phyloP scores from a whole-genome alignment of 768 basidiomycete genomes.

The Serendipita sp. region DNA sequence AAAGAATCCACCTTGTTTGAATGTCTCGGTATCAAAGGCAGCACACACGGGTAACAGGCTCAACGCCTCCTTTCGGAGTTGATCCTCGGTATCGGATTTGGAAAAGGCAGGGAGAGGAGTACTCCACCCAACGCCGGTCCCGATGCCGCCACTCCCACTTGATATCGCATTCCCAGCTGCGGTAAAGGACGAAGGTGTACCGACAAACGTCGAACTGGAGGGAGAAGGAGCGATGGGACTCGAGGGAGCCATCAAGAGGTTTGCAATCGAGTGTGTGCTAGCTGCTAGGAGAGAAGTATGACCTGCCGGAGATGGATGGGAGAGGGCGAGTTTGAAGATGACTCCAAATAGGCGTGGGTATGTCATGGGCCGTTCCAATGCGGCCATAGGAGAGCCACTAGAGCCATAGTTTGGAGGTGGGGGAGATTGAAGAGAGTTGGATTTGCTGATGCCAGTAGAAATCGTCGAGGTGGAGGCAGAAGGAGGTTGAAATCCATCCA shows the following conservation, averaged over 20 bases:
- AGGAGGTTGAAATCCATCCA: too few relatives aligned
- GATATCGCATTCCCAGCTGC: background rate
- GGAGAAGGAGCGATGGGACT: background rate
- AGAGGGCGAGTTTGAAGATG: background rate
- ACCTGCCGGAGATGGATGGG: background rate
- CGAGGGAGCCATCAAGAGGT: background rate
- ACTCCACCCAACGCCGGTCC: background rate
- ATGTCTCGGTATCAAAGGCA: background rate
- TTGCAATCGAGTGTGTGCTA: background rate
- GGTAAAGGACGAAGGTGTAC: background rate
- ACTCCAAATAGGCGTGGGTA: background rate
- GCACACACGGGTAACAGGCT: background rate
- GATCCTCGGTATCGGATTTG: background rate
- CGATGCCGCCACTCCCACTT: too few relatives aligned
- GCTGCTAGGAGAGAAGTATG: background rate
- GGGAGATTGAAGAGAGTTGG: too few relatives aligned
- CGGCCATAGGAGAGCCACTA: too few relatives aligned
- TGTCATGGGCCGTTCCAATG: background rate
- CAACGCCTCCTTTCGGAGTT: background rate
- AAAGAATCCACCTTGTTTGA: background rate
- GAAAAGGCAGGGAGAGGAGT: background rate
- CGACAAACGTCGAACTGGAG: background rate
- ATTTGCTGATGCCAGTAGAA: too few relatives aligned
- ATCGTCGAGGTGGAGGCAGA: too few relatives aligned
- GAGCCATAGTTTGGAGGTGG: too few relatives aligned